Percentiles rank a stretch among this genome's conserved stretches.
phyloP scores from a whole-genome alignment of 129 eudicot genomes.

The Chrysanthemum seticuspe region DNA sequence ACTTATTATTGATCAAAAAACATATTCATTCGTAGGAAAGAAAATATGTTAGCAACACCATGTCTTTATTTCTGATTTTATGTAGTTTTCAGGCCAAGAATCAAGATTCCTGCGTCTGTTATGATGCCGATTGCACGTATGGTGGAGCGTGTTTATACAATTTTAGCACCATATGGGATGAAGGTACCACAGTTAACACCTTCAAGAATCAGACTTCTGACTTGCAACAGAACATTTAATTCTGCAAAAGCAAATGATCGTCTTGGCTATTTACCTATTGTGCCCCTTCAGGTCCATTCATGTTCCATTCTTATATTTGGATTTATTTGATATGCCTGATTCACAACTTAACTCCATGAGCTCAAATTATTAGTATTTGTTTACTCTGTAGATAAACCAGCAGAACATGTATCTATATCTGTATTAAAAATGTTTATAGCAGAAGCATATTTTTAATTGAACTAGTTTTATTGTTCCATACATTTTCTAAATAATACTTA shows the following conservation, averaged over 20 bases:
- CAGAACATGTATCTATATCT: too few relatives aligned
- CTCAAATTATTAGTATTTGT: too few relatives aligned
- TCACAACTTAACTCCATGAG: too few relatives aligned
- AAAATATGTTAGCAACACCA: constrained; percentile 23
- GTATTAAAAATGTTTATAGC: too few relatives aligned
- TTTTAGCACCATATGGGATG: constrained; percentile 87
- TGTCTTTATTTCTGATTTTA: constrained; percentile 57
- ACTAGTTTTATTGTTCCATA: too few relatives aligned
- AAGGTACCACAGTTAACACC: constrained; percentile 96
- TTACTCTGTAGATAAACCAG: too few relatives aligned
- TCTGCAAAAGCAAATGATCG: constrained; percentile 90
- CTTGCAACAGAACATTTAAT: constrained; percentile 75
- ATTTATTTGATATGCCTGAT: constrained; percentile 10
- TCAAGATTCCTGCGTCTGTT: constrained; percentile 71
- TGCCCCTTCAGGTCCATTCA: constrained; percentile 69
- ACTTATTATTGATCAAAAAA: neutral
- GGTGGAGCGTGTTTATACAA: constrained; percentile 66
- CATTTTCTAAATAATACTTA: neutral
- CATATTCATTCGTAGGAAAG: neutral
- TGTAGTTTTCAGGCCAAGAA: constrained; percentile 91
- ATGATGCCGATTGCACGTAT: constrained; percentile 91
- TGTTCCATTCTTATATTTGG: constrained; percentile 2
- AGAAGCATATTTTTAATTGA: too few relatives aligned
- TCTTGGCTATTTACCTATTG: constrained; percentile 89
- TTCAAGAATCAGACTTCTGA: constrained; percentile 87